Base-by-base conservation (phyloP, 306 rosid genomes). In the Rosa lucieae region DNA sequence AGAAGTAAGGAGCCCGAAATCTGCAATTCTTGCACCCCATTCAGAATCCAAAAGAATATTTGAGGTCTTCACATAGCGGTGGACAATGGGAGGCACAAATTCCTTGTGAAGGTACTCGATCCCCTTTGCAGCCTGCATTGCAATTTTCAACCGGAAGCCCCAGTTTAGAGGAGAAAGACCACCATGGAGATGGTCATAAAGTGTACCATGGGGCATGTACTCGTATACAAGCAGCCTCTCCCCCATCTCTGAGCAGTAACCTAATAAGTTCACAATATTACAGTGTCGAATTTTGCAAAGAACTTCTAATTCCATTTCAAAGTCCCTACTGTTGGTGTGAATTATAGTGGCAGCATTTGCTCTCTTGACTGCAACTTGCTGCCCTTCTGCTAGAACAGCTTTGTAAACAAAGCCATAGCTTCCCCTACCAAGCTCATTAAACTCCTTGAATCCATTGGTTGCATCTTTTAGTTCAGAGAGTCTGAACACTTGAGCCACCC, bases 161-260 rank as follows among this genome's bases (percentile, higher is more conserved):
- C 99, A 95, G 73, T 81, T 89, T 35, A 93, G 90, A 10, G 97
- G 93, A 69, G 97, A 91, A 79, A 95, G 91, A 4, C 99, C 99
- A 48, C 99, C 94, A 5, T 95, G 99, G 62, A 95, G 92, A 72
- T 91, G 99, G 47, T 95, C 96, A 39, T 84, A 85, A 53, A 95
- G 99, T 10, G 99, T 95, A 14, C 98, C 98, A 32, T 89, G 94
- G 48, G 97, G 92, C 98, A 95, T 95, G 46, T 86, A 95, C 84
- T 95, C 98, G 29, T 93, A 93, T 44, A 93, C 96, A 4, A 95
- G 97, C 73, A 95, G 79, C 82, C 99, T 90, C 81, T 95, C 99
- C 1, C 99, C 99, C 99, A 95, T 95, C 82, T 95, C 99, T 4
- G 94, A 91, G 58, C 96, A 92, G 65, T 95, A 95, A 39, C 99